Base-by-base conservation (phyloP, 257 asterid genomes). In the Gentiana dahurica region DNA sequence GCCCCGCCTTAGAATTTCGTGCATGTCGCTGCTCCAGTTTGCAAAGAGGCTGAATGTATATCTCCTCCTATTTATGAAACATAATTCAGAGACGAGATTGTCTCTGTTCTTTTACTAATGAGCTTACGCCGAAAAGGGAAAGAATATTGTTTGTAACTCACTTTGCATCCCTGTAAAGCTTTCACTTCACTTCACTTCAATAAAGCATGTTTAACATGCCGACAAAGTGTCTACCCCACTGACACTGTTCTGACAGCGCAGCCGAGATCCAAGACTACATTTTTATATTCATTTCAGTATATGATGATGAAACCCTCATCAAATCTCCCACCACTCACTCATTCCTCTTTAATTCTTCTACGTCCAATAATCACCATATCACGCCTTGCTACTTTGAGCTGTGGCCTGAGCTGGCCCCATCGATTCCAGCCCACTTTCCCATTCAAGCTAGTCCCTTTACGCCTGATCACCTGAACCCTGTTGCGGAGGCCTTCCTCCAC, bases 181-280 rank as follows among this genome's bases (percentile, higher is more conserved):
- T 32, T 33, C n/a, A 3, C 39, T 37, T 5, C n/a, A 3, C 39
- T 37, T 5, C 36, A 34, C 51, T 12, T 12, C 12, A n/a, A 12
- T 3, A 34, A 50, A 45, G 12, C 9, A 9, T 13, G 48, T 51
- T 9, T 55, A 53, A 65, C 15, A 64, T 46, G n/a, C 65, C 73
- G 68, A 69, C 74, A 65, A 71, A 60, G 54, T 24, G 9, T 13
- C 39, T 51, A 7, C 39, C 69, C 57, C 81, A 74, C 71, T 55
- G 7, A 53, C 61, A 37, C 54, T 47, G n/a, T 33, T 53, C 71
- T 65, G 82, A 73, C 75, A 62, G 43, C 55, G 8, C 66, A 67
- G 63, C 39, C 71, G 60, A 73, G 90, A 79, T 77, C 90, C 86
- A 64, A 74, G 38, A 54, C 53, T 13, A 71, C 59, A 36, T 72